Conservation (phyloP, 176 grass and related monocot genomes). For the Eremochloa ophiuroides region DNA sequence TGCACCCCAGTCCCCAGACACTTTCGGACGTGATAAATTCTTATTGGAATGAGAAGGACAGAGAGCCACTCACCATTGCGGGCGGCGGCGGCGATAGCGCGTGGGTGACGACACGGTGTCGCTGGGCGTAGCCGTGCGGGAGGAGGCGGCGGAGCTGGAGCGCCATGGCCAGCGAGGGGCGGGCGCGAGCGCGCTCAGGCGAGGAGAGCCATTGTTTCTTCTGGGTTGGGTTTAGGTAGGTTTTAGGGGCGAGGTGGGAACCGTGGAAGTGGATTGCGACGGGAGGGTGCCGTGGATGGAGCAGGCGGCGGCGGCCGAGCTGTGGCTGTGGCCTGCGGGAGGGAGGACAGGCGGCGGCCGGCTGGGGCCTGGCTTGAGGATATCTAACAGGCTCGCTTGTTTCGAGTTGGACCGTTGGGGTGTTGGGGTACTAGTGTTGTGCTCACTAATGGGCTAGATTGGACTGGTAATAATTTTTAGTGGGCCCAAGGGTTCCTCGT, state of each 20-base stretch:
- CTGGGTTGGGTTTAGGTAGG: constrained; percentile 17
- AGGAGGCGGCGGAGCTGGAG: constrained; percentile 74
- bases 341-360: background rate
- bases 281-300: background rate
- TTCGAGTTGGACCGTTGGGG: background rate
- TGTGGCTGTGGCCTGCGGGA: too few species aligned
- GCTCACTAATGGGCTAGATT: background rate
- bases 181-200: background rate
- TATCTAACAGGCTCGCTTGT: background rate
- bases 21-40: background rate
- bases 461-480: background rate
- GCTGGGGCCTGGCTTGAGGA: background rate
- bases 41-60: background rate
- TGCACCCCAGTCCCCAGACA: too few species aligned
- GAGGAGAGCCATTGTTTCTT: constrained; percentile 5
- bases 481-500: too few species aligned
- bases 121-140: constrained; percentile 34
- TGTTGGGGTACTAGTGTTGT: too few species aligned
- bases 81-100: constrained; percentile 18
- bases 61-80: constrained; percentile 43
- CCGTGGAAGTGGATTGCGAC: background rate
- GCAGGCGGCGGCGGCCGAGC: background rate
- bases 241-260: constrained; percentile 18
- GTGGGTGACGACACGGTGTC: constrained; percentile 34
- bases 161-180: constrained; percentile 35